Evolutionary conservation across 2,329 filamentous ascomycete genomes (phyloP).

Genomic region (Colletotrichum musae): DNA sequence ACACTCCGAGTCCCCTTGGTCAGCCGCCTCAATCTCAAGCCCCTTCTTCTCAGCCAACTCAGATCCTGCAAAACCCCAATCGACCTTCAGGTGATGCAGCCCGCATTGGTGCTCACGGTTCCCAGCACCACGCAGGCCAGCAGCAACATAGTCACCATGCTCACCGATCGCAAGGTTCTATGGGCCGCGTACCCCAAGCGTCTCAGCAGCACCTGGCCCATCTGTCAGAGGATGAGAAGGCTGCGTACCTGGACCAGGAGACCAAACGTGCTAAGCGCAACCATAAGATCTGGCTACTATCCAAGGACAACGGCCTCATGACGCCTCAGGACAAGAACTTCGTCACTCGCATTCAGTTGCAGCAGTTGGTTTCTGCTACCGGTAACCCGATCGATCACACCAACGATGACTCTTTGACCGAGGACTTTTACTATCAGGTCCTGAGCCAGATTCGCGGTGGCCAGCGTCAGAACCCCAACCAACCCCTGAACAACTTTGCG

Average conservation of each 20-base stretch:
- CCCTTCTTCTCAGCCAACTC: conserved; percentile 72
- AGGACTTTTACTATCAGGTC: conserved; percentile 99
- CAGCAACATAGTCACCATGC: conserved; percentile 51
- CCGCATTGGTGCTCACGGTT: conserved; percentile 48
- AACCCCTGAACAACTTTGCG: conserved; percentile 95
- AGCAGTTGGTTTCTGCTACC: conserved; percentile 93
- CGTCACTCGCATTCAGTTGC: conserved; percentile 96
- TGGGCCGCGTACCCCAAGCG: conserved; percentile 67
- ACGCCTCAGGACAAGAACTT: conserved; percentile 99
- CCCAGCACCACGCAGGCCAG: conserved; percentile 45
- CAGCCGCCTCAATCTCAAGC: conserved; percentile 54
- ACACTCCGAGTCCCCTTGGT: conserved; percentile 50
- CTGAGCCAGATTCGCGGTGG: conserved; percentile 94
- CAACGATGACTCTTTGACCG: conserved; percentile 83
- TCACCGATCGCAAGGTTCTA: conserved; percentile 69
- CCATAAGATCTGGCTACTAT: conserved; percentile 95
- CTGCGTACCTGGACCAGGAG: conserved; percentile 88
- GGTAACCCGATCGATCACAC: conserved; percentile 87
- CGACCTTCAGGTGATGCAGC: conserved; percentile 67
- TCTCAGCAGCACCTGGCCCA: conserved; percentile 75
- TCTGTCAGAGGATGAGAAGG: conserved; percentile 87
- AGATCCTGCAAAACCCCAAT: conserved; percentile 86
- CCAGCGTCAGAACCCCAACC: conserved; percentile 90
- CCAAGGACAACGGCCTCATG: conserved; percentile 97
- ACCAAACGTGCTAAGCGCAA: conserved; percentile 96